These are phyloP conservation scores for Pseudotulostoma volvatum DNA, from an alignment of 495 filamentous ascomycete genomes.

Conservation along the genomic window DNA sequence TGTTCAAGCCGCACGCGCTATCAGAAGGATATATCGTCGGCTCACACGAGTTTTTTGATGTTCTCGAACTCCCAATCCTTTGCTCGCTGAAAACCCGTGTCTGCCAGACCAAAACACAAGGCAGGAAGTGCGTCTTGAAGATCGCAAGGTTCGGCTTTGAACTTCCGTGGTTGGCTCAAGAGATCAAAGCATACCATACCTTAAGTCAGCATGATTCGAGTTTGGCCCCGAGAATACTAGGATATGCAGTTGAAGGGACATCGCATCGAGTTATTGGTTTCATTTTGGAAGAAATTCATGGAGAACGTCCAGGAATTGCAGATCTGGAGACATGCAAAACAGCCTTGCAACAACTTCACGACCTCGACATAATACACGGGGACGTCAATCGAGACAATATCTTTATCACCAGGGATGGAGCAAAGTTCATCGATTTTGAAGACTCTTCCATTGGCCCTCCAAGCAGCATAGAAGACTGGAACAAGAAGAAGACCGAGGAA, in stretches of 20 bases:
- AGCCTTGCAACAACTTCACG: constrained; percentile 16
- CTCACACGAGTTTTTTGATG: background rate
- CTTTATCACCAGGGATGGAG: constrained; percentile 3
- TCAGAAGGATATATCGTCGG: background rate
- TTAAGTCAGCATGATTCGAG: constrained; percentile 7
- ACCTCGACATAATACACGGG: constrained; percentile 5
- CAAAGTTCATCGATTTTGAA: constrained; percentile 5
- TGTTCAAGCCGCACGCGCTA: background rate
- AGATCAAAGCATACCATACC: constrained; percentile 12
- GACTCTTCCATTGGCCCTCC: background rate
- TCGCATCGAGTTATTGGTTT: constrained; percentile 17
- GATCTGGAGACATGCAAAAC: constrained; percentile 13
- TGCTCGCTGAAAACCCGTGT: background rate
- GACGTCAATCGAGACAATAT: constrained; percentile 8
- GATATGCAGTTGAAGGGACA: constrained; percentile 18
- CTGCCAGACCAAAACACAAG: background rate
- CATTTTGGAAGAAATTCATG: constrained; percentile 18
- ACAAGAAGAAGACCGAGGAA: constrained; percentile 2
- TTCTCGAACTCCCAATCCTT: background rate
- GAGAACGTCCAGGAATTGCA: constrained; percentile 11
- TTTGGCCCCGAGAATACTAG: constrained; percentile 16
- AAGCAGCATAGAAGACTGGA: constrained; percentile 5
- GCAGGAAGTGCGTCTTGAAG: constrained; percentile 1
- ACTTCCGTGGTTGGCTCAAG: constrained; percentile 8
- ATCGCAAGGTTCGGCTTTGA: constrained; percentile 8